Conservation (phyloP, 1,284 basidiomycete species). For the Ceratobasidium theobromae region DNA sequence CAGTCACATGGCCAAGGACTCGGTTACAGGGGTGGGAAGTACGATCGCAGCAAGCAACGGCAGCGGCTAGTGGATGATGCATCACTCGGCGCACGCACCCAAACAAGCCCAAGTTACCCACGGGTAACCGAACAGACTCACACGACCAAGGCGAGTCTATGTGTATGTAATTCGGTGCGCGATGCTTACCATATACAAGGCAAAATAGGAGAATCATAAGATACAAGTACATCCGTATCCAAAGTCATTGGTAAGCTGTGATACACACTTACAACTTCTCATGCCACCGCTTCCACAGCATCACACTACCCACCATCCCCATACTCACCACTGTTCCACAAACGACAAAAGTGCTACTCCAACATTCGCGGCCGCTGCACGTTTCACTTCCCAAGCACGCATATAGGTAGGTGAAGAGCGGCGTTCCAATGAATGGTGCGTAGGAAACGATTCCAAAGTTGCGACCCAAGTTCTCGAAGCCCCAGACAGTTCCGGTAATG, state of each 20-base stretch:
- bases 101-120: no score
- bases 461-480: slow-evolving; percentile 62
- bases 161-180: no score
- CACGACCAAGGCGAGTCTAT: no score
- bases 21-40: no score
- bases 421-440: slow-evolving; percentile 70
- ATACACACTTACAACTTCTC: slow-evolving; percentile 40
- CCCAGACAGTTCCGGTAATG: slow-evolving; percentile 69
- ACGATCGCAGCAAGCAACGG: no score
- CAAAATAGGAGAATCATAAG: neutral
- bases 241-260: neutral
- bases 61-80: no score
- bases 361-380: slow-evolving; percentile 63
- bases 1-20: no score
- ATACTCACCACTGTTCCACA: slow-evolving; percentile 49
- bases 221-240: slow-evolving; percentile 15
- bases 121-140: no score
- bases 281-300: slow-evolving; percentile 65
- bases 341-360: slow-evolving; percentile 64
- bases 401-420: slow-evolving; percentile 72
- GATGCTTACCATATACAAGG: slow-evolving; percentile 3
- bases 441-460: slow-evolving; percentile 75
- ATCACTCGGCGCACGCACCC: no score
- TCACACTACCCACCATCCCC: slow-evolving; percentile 46
- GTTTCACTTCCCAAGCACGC: slow-evolving; percentile 54